phyloP scores from a whole-genome alignment of 148 eudicot species.

The Chenopodium formosanum region DNA sequence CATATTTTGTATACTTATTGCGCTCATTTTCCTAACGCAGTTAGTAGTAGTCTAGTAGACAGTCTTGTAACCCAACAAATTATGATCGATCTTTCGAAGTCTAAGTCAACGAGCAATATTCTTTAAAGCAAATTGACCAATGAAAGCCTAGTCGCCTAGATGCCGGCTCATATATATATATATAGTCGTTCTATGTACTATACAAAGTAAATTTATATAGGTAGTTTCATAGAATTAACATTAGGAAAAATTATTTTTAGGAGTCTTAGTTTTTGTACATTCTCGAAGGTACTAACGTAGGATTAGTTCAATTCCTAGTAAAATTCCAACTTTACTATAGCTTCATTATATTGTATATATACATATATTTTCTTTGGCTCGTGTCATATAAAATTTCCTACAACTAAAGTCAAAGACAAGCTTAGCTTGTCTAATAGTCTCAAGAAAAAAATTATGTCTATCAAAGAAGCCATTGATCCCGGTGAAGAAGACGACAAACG shows the following conservation, averaged over 20 bases:
- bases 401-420: background rate
- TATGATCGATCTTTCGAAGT: background rate
- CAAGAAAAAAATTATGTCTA: slow-evolving; percentile 6
- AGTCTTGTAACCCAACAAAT: too few relatives aligned
- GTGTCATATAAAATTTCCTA: background rate
- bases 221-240: too few relatives aligned
- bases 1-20: too few relatives aligned
- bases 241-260: background rate
- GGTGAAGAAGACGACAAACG: background rate
- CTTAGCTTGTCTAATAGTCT: background rate
- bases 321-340: too few relatives aligned
- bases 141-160: background rate
- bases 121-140: background rate
- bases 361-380: background rate
- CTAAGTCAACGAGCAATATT: background rate
- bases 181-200: too few relatives aligned
- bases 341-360: too few relatives aligned
- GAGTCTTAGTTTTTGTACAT: background rate
- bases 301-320: background rate
- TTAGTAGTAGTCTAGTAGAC: too few relatives aligned
- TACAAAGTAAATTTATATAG: too few relatives aligned
- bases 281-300: background rate
- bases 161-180: background rate
- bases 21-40: too few relatives aligned
- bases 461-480: slow-evolving; percentile 27